These are phyloP conservation scores for Oryza nivara DNA, from an alignment of 176 grass and related monocot genomes.

Conservation along the genomic window DNA sequence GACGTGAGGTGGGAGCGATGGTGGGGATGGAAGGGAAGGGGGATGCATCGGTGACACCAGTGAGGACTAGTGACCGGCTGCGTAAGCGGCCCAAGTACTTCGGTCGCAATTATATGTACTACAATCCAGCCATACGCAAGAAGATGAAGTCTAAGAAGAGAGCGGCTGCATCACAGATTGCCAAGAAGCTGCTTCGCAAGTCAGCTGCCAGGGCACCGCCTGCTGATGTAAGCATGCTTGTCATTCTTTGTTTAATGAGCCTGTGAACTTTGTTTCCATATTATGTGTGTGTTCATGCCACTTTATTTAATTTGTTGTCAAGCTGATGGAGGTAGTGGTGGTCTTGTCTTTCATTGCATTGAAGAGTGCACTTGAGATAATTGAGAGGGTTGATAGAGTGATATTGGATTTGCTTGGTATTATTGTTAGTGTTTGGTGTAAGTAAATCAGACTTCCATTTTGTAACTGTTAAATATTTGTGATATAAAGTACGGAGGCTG, in stretches of 20 bases:
- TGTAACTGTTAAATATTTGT: neutral
- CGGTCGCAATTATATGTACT: slow-evolving; percentile 63
- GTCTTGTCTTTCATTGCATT: neutral
- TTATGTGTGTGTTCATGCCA: slow-evolving; percentile 10
- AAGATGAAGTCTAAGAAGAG: slow-evolving; percentile 92
- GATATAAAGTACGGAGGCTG: neutral
- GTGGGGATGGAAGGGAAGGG: slow-evolving; percentile 52
- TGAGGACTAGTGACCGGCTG: slow-evolving; percentile 81
- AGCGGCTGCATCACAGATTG: slow-evolving; percentile 85
- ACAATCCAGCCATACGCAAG: slow-evolving; percentile 75
- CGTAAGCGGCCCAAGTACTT: slow-evolving; percentile 72
- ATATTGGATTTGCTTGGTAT: slow-evolving; percentile 10
- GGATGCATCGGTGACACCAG: slow-evolving; percentile 40
- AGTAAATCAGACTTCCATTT: neutral
- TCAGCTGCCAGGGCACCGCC: slow-evolving; percentile 50
- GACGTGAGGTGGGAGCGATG: slow-evolving; percentile 31
- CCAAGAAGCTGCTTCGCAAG: slow-evolving; percentile 85
- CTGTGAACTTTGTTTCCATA: neutral
- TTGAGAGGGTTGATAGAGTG: neutral
- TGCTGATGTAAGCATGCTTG: slow-evolving; percentile 66
- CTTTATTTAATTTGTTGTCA: neutral
- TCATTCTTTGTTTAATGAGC: slow-evolving; percentile 11
- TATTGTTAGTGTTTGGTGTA: slow-evolving; percentile 5
- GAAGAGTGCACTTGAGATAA: slow-evolving; percentile 2
- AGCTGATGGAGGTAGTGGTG: neutral